These are phyloP conservation scores for Actinomortierella wolfii DNA, from an alignment of 371 early-diverging fungal species.

Conservation along the genomic window DNA sequence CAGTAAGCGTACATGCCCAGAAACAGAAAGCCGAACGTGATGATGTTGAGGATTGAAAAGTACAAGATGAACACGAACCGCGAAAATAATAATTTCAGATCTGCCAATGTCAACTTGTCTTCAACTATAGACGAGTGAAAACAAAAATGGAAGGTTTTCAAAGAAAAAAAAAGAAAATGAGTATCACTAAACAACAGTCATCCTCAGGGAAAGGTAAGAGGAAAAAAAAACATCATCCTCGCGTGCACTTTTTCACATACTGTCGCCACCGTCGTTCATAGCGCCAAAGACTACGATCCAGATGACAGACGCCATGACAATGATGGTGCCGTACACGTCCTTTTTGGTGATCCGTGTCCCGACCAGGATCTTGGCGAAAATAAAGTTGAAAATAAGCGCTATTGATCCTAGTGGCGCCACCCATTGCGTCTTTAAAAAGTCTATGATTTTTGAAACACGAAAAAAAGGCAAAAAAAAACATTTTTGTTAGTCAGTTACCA, in stretches of 20 bases:
- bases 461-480: too few relatives aligned
- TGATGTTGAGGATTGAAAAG: conserved; percentile 63
- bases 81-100: conserved; percentile 61
- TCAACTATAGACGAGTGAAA: conserved; percentile 41
- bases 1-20: conserved; percentile 65
- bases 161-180: conserved; percentile 9
- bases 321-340: conserved; percentile 70
- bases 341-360: conserved; percentile 66
- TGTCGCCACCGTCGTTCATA: conserved; percentile 64
- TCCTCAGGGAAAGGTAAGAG: not conserved
- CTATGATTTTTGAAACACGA: conserved; percentile 35
- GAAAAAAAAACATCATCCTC: not conserved
- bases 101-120: conserved; percentile 59
- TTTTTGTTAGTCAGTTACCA: not conserved
- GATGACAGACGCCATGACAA: conserved; percentile 66
- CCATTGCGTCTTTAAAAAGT: conserved; percentile 77
- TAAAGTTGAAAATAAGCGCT: conserved; percentile 72
- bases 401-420: conserved; percentile 75
- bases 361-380: conserved; percentile 73
- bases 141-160: conserved; percentile 28
- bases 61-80: conserved; percentile 66
- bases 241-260: conserved; percentile 39
- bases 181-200: conserved; percentile 1
- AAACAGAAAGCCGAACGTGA: conserved; percentile 56
- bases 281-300: conserved; percentile 75